Percentiles rank a stretch among this genome's conserved stretches.
These are phyloP conservation scores for Bretschneidera sinensis DNA, from an alignment of 345 rosid species.

Conservation along the genomic window DNA sequence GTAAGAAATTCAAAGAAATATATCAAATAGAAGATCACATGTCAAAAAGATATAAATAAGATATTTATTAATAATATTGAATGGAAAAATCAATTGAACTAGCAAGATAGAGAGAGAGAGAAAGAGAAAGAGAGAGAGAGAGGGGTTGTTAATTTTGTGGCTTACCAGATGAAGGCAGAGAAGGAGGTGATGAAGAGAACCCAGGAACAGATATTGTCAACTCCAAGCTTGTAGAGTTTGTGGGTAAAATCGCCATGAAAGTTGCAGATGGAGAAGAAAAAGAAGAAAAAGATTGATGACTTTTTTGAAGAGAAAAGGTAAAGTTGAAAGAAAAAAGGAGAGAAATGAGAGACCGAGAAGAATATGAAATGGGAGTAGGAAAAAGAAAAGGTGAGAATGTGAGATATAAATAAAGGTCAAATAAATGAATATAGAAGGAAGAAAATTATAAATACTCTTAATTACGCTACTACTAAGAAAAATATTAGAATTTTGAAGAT, in stretches of 20 bases:
- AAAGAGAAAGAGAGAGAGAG: neutral
- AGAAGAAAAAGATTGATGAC: slow-evolving; percentile 15
- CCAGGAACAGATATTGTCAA: slow-evolving; percentile 81
- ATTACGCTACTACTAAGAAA: too few relatives aligned
- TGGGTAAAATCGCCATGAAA: slow-evolving; percentile 54
- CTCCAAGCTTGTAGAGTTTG: slow-evolving; percentile 63
- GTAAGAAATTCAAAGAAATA: neutral
- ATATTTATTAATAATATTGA: too few relatives aligned
- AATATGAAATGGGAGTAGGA: slow-evolving; percentile 24
- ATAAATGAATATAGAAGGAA: slow-evolving; percentile 20
- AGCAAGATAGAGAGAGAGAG: neutral
- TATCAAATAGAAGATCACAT: slow-evolving; percentile 3
- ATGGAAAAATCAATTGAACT: too few relatives aligned
- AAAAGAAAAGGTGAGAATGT: neutral
- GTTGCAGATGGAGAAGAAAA: slow-evolving; percentile 7
- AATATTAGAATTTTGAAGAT: neutral
- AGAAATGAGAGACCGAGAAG: slow-evolving; percentile 17
- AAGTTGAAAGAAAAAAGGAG: slow-evolving; percentile 21
- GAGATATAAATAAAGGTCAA: slow-evolving; percentile 29
- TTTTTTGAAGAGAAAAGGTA: slow-evolving; percentile 23
- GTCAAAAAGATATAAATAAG: too few relatives aligned
- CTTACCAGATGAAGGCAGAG: slow-evolving; percentile 45
- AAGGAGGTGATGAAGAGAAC: slow-evolving; percentile 56
- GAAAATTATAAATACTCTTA: neutral
- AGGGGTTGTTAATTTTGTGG: neutral